Evolutionary conservation across 2,329 filamentous ascomycete species (phyloP).

Genomic region (Rutstroemia sp.): DNA sequence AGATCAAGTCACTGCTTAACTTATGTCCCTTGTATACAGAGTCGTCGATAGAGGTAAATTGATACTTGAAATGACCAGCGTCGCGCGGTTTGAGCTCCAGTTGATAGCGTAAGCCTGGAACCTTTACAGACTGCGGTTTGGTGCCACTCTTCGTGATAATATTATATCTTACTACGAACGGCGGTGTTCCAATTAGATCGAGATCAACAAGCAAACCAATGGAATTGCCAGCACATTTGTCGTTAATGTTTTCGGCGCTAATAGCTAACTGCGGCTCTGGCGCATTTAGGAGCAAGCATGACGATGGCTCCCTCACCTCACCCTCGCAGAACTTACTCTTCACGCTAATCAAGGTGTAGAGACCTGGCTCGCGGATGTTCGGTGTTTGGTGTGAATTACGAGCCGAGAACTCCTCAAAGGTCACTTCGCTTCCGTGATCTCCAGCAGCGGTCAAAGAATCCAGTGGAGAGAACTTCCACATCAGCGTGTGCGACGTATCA

Average conservation of each 20-base stretch:
- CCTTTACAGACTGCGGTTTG: conserved; percentile 36
- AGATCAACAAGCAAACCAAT: conserved; percentile 84
- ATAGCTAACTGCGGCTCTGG: conserved; percentile 75
- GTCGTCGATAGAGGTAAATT: conserved; percentile 76
- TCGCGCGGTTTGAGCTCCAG: conserved; percentile 74
- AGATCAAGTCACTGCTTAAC: conserved; percentile 52
- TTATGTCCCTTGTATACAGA: conserved; percentile 65
- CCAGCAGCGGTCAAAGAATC: conserved; percentile 61
- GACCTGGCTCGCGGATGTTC: conserved; percentile 65
- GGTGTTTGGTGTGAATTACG: conserved; percentile 57
- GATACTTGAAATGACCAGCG: conserved; percentile 81
- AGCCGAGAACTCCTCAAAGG: conserved; percentile 50
- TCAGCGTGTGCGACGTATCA: conserved; percentile 63
- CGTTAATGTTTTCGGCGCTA: conserved; percentile 72
- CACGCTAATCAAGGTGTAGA: conserved; percentile 79
- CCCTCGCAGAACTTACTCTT: conserved; percentile 76
- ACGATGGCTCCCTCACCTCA: conserved; percentile 86
- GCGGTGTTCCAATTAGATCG: conserved; percentile 85
- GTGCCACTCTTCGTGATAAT: conserved; percentile 53
- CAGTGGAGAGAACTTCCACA: conserved; percentile 76
- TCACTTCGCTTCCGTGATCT: conserved; percentile 56
- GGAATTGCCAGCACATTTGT: conserved; percentile 91
- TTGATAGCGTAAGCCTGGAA: conserved; percentile 72
- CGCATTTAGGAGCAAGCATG: conserved; percentile 87
- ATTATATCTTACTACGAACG: conserved; percentile 77